Evolutionary conservation across 768 basidiomycete genomes (phyloP).

Genomic region (Roridomyces roridus): DNA sequence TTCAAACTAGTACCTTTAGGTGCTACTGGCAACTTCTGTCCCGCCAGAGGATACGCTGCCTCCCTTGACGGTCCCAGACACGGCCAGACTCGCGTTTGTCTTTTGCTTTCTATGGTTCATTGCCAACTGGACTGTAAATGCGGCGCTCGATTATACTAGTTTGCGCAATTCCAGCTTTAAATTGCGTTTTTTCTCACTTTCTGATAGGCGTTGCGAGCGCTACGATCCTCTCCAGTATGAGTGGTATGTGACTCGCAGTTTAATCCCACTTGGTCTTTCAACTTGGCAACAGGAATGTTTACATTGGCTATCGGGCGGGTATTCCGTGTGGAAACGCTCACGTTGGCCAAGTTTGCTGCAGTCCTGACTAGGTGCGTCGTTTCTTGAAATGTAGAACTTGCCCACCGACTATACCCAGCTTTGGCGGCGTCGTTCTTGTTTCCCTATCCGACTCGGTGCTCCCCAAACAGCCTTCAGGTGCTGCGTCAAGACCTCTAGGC

Average conservation of each 20-base stretch:
- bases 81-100: constrained; percentile 73
- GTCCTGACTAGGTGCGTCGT: constrained; percentile 77
- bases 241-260: constrained; percentile 58
- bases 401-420: constrained; percentile 47
- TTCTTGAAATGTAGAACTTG: neutral
- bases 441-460: constrained; percentile 80
- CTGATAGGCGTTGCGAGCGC: constrained; percentile 75
- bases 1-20: neutral
- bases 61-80: constrained; percentile 70
- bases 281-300: constrained; percentile 75
- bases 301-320: constrained; percentile 85
- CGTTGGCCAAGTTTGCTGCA: constrained; percentile 73
- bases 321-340: constrained; percentile 81
- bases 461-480: constrained; percentile 20
- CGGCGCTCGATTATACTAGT: constrained; percentile 82
- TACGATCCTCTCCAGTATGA: constrained; percentile 88
- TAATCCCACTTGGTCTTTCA: neutral
- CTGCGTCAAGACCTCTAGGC: constrained; percentile 16
- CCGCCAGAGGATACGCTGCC: constrained; percentile 16
- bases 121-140: constrained; percentile 93
- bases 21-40: neutral
- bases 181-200: no score
- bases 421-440: constrained; percentile 86
- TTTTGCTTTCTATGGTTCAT: constrained; percentile 92
- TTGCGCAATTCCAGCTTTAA: no score